Conservation (phyloP, 2,329 filamentous ascomycete species). For the Aspergillus sp. region DNA sequence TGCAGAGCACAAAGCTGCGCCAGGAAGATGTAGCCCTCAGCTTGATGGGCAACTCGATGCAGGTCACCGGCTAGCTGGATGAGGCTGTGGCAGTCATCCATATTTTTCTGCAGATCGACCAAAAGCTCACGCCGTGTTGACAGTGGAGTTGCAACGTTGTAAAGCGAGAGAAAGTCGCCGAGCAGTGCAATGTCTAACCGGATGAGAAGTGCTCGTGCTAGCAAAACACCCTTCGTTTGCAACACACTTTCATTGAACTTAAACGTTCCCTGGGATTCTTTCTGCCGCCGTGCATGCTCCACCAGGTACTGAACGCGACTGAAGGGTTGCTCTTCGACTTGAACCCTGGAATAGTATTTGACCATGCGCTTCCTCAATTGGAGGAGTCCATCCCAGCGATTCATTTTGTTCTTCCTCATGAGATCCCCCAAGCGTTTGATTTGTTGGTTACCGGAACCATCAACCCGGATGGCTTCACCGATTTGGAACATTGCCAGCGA, state of each 20-base stretch:
- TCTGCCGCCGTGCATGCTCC: conserved; percentile 33
- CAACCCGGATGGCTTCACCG: conserved; percentile 18
- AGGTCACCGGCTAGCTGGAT: conserved; percentile 36
- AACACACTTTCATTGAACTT: conserved; percentile 34
- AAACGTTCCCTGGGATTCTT: conserved; percentile 27
- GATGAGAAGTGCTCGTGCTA: conserved; percentile 49
- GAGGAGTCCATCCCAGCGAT: conserved; percentile 25
- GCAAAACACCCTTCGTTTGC: conserved; percentile 42
- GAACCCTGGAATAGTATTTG: conserved; percentile 33
- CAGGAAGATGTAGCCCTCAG: conserved; percentile 54
- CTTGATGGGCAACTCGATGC: conserved; percentile 30
- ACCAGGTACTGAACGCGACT: conserved; percentile 38
- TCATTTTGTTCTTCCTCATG: conserved; percentile 25
- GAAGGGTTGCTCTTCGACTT: conserved; percentile 44
- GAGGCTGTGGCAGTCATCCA: conserved; percentile 44
- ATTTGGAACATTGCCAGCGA: background rate
- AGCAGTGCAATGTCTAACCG: conserved; percentile 53
- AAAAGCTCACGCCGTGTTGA: background rate
- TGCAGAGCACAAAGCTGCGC: conserved; percentile 53
- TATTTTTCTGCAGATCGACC: conserved; percentile 26
- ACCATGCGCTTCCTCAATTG: conserved; percentile 30
- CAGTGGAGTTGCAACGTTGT: background rate
- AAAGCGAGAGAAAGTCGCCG: conserved; percentile 43
- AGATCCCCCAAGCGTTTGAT: conserved; percentile 24
- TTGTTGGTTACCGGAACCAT: conserved; percentile 27